Evolutionary conservation across 2,329 filamentous ascomycete genomes (phyloP), one percentile per base, ranked within the genome.

Genomic region (Beauveria sp.): DNA sequence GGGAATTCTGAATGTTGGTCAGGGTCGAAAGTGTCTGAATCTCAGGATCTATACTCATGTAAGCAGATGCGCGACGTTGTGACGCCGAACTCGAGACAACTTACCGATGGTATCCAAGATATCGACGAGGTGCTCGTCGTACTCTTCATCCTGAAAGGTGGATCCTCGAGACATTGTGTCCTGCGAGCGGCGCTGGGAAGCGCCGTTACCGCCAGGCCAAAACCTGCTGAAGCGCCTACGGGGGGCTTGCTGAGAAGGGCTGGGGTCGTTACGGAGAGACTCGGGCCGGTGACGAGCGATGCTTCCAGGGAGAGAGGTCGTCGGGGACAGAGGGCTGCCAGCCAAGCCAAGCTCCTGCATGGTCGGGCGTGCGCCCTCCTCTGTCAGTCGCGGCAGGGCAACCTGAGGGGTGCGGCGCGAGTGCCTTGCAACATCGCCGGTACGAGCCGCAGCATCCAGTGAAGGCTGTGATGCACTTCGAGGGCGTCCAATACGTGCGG

Each of bases 1-100:
- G 83, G 0, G 91, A 95, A 71, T 96, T 96, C 69, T 96, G 91
- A 22, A 96, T 87, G 69, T 96, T 96, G 49, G 90, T 96, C 10
- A 96, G 82, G 16, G 90, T 93, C 0, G 90, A 91, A 3, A 96
- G 77, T 0, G 91, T 91, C 42, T 90, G 86, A 3, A 96, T 87
- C 75, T 96, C 90, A 48, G 91, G 90, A 68, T 96, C 91, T 92
- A 65, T 6, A n/a, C 52, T 46, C n/a, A 40, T 52, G 53, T 64
- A 45, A 63, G 61, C n/a, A 22, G 42, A 18, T 5, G 3, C 7
- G 42, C 49, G 65, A 62, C 64, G 62, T 4, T 28, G 20, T n/a
- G 22, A 45, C 38, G 6, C 22, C 50, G 8, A 14, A n/a, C 4
- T 26, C 7, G n/a, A 20, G 12, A 24, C 6, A 45, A 46, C 70